These are phyloP conservation scores for Cyberlindnera subsufficiens DNA, from an alignment of 805 yeast species.

Conservation along the genomic window DNA sequence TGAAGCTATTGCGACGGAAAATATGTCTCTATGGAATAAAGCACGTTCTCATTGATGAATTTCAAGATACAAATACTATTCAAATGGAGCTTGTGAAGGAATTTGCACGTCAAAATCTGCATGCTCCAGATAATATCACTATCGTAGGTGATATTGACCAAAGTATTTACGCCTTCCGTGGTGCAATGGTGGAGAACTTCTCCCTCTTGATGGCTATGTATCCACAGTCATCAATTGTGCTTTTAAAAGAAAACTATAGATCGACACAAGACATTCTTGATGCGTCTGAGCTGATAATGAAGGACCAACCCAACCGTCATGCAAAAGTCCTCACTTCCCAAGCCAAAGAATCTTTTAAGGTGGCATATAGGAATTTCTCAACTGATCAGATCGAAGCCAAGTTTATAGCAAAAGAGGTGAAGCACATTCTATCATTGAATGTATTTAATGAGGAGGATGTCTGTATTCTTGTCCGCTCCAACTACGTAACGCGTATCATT, in stretches of 20 bases:
- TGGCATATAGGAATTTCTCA: constrained; percentile 36
- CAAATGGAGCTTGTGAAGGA: constrained; percentile 65
- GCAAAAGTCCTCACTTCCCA: constrained; percentile 43
- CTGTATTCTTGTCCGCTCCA: constrained; percentile 65
- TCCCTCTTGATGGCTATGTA: constrained; percentile 40
- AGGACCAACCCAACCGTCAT: constrained; percentile 46
- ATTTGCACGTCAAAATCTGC: constrained; percentile 37
- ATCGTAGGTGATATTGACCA: constrained; percentile 98
- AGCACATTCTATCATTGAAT: constrained; percentile 40
- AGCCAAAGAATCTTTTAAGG: constrained; percentile 34
- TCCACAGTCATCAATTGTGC: constrained; percentile 31
- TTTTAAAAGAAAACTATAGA: constrained; percentile 69
- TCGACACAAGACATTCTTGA: constrained; percentile 65
- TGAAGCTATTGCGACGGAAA: constrained; percentile 35
- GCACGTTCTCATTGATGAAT: constrained; percentile 88
- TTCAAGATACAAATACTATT: constrained; percentile 82
- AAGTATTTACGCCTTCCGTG: constrained; percentile 83
- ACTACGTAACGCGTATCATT: constrained; percentile 52
- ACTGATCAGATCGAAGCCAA: constrained; percentile 50
- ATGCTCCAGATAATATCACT: constrained; percentile 52
- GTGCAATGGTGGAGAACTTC: constrained; percentile 70
- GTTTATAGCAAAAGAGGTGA: constrained; percentile 51
- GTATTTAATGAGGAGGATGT: constrained; percentile 52
- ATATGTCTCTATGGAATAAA: constrained; percentile 29
- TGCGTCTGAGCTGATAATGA: constrained; percentile 60